phyloP scores from a whole-genome alignment of 176 grass and related monocot genomes.

The Miscanthus lutarioriparius region DNA sequence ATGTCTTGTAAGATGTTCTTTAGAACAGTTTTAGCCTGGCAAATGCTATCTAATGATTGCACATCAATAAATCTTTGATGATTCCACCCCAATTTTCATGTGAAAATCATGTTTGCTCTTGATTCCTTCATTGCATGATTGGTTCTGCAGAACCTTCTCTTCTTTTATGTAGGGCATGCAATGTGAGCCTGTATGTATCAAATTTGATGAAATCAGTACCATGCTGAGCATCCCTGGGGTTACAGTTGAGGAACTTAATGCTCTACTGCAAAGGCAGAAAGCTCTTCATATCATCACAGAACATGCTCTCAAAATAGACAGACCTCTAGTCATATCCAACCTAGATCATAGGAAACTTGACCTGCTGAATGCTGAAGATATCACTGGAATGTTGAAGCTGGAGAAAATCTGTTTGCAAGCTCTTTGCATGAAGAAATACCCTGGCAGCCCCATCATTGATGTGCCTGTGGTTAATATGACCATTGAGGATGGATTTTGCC shows the following conservation, averaged over 20 bases:
- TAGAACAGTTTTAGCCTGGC: not conserved
- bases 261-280: conserved; percentile 10
- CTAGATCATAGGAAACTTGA: conserved; percentile 21
- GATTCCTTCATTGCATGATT: not conserved
- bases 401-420: conserved; percentile 40
- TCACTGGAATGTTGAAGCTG: conserved; percentile 15
- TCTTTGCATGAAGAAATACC: conserved; percentile 35
- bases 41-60: not conserved
- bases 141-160: not conserved
- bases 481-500: not conserved
- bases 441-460: conserved; percentile 8
- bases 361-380: conserved; percentile 12
- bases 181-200: conserved; percentile 5
- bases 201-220: conserved; percentile 14
- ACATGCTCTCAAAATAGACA: conserved; percentile 22
- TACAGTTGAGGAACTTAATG: conserved; percentile 28
- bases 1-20: not conserved
- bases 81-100: not conserved
- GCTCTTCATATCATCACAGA: conserved; percentile 33
- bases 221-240: not conserved
- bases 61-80: not conserved
- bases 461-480: not conserved
- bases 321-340: conserved; percentile 39
- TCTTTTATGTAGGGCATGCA: conserved; percentile 18
- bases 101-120: not conserved